A percentile compares a stretch with the other conserved stretches of the same genome.
Evolutionary conservation across 768 basidiomycete genomes (phyloP).

Genomic region (Pleurotus djamor): DNA sequence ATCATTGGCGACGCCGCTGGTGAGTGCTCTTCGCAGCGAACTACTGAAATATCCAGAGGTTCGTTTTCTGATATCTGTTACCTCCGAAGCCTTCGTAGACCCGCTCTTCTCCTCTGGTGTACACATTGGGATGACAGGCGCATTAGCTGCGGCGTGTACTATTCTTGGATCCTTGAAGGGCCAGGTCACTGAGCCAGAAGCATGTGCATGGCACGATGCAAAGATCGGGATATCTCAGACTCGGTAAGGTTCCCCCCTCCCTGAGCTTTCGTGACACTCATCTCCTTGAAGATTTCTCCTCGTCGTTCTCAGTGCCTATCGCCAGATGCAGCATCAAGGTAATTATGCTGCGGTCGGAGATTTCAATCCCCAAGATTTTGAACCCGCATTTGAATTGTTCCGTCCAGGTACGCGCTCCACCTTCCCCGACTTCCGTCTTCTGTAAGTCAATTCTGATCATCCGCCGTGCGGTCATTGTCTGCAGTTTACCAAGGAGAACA

Average conservation of each 20-base stretch:
- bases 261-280: neutral
- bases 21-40: constrained; percentile 20
- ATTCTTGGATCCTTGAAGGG: constrained; percentile 20
- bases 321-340: constrained; percentile 34
- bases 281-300: constrained; percentile 27
- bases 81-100: constrained; percentile 19
- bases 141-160: constrained; percentile 20
- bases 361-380: constrained; percentile 30
- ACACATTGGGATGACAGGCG: constrained; percentile 21
- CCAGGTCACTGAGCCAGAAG: constrained; percentile 14
- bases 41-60: constrained; percentile 15
- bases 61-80: neutral
- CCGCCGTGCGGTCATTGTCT: neutral
- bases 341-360: constrained; percentile 22
- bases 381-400: constrained; percentile 34
- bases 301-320: constrained; percentile 37
- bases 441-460: neutral
- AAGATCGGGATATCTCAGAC: constrained; percentile 18
- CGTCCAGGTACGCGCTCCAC: constrained; percentile 27
- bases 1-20: constrained; percentile 28
- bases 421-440: too few relatives aligned
- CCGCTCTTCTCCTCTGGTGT: constrained; percentile 28
- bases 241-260: constrained; percentile 3
- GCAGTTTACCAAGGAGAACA: constrained; percentile 9
- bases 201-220: constrained; percentile 16